These are phyloP conservation scores for Coniochaeta sp. DNA, from an alignment of 2,329 filamentous ascomycete species.

Conservation along the genomic window DNA sequence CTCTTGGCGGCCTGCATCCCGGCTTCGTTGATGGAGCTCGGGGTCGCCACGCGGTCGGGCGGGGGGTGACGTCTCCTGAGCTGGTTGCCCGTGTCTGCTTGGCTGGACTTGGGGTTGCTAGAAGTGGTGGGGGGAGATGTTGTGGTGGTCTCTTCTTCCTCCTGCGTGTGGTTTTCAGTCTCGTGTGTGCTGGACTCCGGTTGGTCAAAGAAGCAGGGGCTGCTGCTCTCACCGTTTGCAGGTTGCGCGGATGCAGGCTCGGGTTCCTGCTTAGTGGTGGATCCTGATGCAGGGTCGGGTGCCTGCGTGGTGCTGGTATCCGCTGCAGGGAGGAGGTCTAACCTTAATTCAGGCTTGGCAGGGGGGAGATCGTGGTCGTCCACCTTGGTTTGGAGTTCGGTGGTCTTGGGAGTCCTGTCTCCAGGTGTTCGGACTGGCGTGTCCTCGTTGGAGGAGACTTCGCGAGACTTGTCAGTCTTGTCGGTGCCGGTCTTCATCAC, in stretches of 20 bases:
- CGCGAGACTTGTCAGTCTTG: constrained; percentile 8
- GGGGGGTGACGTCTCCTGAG: constrained; percentile 11
- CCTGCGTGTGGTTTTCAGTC: not conserved
- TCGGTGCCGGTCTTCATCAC: constrained; percentile 18
- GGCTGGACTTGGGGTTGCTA: not conserved
- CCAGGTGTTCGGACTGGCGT: not conserved
- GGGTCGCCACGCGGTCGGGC: constrained; percentile 11
- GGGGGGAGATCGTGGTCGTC: not conserved
- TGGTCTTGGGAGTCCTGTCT: not conserved
- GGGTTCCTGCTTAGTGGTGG: not conserved
- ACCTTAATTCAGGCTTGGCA: not conserved
- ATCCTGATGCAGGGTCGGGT: not conserved
- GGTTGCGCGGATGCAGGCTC: not conserved
- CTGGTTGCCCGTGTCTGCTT: not conserved
- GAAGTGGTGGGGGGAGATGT: not conserved
- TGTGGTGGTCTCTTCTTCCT: not conserved
- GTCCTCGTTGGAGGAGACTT: not conserved
- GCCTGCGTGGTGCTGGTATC: not conserved
- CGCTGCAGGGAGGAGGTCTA: not conserved
- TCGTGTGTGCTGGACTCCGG: not conserved
- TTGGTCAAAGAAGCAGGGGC: not conserved
- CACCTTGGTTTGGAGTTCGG: not conserved
- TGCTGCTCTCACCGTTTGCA: not conserved
- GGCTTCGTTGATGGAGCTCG: constrained; percentile 12
- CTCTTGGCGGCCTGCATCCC: constrained; percentile 13